Evolutionary conservation across 1,139 yeast species (phyloP), one percentile per base, ranked within the genome.

Genomic region (Suhomyces kunorum): DNA sequence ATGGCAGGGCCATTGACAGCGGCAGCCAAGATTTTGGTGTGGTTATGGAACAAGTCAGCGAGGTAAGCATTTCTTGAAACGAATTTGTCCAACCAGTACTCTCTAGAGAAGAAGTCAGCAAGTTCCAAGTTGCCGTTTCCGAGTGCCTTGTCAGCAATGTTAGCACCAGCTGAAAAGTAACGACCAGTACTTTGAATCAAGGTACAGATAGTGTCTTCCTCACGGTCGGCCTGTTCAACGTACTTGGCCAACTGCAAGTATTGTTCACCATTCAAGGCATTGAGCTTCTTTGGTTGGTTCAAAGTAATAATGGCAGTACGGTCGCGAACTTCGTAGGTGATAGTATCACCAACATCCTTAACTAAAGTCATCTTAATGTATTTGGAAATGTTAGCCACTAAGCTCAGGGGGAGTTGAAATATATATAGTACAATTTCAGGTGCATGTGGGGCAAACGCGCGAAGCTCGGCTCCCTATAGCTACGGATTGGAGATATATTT

Each of bases 1-100:
- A 88, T 78, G 9, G 81, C 95, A 0, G 96, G 96, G 1, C 97
- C 96, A 54, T 88, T 88, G 45, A 88, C 70, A 9, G 92, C 90
- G 28, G 81, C 80, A 18, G 83, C 83, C 38, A 88, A 67, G 5
- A 87, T 73, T 61, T 88, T 89, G 16, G 75, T 67, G 60, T 88
- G 96, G 54, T 80, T 77, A 51, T 80, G 78, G 61, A 87, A 81
- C 32, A 84, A 68, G 47, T 81, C 79, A 6, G 94, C 83, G 43
- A 87, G 65, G 54, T 75, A 81, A 18, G 81, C 74, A 59, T 88
- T 88, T 56, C 90, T 77, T 8, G 88, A 78, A 11, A 81, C 80
- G 55, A 86, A 83, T 44, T 66, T 65, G 43, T 70, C 63, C 45
- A 81, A 64, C 86, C 87, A 81, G 53, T 70, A 74, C 42, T 76